phyloP scores from a whole-genome alignment of 805 yeast genomes.

The Pichia exigua region DNA sequence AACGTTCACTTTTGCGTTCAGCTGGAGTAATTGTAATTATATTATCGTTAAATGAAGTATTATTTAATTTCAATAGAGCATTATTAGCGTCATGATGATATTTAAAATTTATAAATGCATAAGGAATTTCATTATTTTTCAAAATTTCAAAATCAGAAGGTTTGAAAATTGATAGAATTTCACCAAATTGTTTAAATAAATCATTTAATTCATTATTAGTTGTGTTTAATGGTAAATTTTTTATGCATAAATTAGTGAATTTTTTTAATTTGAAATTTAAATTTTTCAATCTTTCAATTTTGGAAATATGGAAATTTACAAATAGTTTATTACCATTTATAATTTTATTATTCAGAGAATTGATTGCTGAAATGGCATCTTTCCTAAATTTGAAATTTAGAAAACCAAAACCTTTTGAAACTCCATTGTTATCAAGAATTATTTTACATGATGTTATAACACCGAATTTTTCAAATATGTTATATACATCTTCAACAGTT shows the following conservation, averaged over 20 bases:
- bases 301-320: constrained; percentile 58
- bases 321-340: constrained; percentile 32
- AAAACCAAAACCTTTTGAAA: constrained; percentile 54
- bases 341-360: constrained; percentile 24
- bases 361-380: constrained; percentile 57
- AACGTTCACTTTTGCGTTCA: neutral
- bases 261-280: constrained; percentile 38
- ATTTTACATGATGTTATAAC: constrained; percentile 39
- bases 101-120: constrained; percentile 47
- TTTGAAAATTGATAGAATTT: constrained; percentile 43
- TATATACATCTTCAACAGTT: constrained; percentile 1
- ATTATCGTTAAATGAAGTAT: neutral
- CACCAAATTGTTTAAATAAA: constrained; percentile 34
- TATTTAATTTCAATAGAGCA: constrained; percentile 19
- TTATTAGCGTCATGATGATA: constrained; percentile 41
- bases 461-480: constrained; percentile 22
- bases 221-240: constrained; percentile 35
- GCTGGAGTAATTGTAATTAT: neutral
- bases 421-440: constrained; percentile 38
- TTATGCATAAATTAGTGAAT: constrained; percentile 47
- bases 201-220: constrained; percentile 31
- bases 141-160: constrained; percentile 30
- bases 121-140: constrained; percentile 27
- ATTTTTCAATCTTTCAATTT: constrained; percentile 48
- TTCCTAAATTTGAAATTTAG: constrained; percentile 50